Base-by-base conservation (phyloP, 257 asterid species). In the Ajuga chamaepitys region DNA sequence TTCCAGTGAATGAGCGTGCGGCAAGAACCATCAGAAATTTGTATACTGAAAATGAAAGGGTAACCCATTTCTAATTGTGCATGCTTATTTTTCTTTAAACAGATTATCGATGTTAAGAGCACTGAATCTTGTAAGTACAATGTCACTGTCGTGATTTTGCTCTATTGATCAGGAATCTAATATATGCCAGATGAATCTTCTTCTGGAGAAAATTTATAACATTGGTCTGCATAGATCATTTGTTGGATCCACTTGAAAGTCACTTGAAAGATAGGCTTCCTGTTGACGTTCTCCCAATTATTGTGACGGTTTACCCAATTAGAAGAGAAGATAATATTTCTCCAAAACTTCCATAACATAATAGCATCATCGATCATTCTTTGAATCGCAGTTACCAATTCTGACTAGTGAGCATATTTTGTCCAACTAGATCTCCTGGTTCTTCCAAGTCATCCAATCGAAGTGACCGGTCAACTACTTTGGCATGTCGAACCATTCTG, bases 11-110 rank as follows among this genome's bases (percentile, higher is more conserved):
- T 76, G 99, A 89, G 79, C 96, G 99, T 35, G 97, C 99, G 20
- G 70, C 90, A 57, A 87, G 97, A 83, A 89, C 97, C 55, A 85
- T 89, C 77, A 82, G 84, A 78, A 89, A 89, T 73, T 81, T 93
- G 67, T 89, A 87, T 66, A 77, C 83, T 22, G 97, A 89, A 75
- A 93, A 89, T 73, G 99, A 93, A 89, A 84, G 99, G 95, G 99
- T 93, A 82, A 81, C 50, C 54, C 62, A 41, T 24, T 30, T 68
- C 53, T 69, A 59, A 71, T 17, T 62, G 9, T 60, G 34, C 41
- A 7, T 62, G 55, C 37, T 12, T 50, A 20, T 58, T 66, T 41
- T 54, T 60, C 7, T 44, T 30, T 30, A n/a, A n/a, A n/a, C n/a
- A n/a, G n/a, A n/a, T n/a, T 64, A 51, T 61, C 14, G 14, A 1